Evolutionary conservation across 2,329 filamentous ascomycete species (phyloP), one percentile per base, ranked within the genome.

Genomic region (Exophiala sp.): DNA sequence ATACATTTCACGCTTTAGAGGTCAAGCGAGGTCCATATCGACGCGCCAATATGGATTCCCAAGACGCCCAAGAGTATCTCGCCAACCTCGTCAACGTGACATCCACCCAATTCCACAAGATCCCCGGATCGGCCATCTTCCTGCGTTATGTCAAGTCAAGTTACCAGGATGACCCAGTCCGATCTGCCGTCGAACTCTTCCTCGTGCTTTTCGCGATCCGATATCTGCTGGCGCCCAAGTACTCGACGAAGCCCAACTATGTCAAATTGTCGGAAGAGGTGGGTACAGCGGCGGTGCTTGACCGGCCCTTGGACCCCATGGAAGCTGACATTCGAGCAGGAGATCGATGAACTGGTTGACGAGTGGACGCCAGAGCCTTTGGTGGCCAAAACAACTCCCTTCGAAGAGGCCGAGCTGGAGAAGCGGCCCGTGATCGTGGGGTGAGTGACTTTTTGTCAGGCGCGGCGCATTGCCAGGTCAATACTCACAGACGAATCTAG

Each of bases 361-460:
- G 93, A 98, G 60, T 98, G 93, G 93, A 85, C 82, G 6, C 94
- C 93, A 0, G 93, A 98, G 69, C 90, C 93, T 11, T 77, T 98
- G 37, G 91, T 96, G 21, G 75, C 82, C 3, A 75, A 81, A 19
- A 80, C 83, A 56, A 90, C 85, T 1, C 59, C 80, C 0, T 78
- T 91, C 43, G 91, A 98, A 69, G 82, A 86, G 63, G 72, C 78
- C 37, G 90, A 96, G 65, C 80, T 85, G 52, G 91, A 97, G 63
- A 94, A 83, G 66, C 73, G 88, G 42, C 88, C 91, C 3, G 77
- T 97, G 18, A 87, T 98, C 66, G 81, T 91, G 58, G 93, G 93
- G 88, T 94, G 77, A 59, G 71, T 13, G 3, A 5, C 35, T 16
- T 7, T 16, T 19, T 22, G 35, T 27, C 8, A n/a, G n/a, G 16